Evolutionary conservation across 78 protist genomes (phyloP).

Genomic region (Carpediemonas membranifera): DNA sequence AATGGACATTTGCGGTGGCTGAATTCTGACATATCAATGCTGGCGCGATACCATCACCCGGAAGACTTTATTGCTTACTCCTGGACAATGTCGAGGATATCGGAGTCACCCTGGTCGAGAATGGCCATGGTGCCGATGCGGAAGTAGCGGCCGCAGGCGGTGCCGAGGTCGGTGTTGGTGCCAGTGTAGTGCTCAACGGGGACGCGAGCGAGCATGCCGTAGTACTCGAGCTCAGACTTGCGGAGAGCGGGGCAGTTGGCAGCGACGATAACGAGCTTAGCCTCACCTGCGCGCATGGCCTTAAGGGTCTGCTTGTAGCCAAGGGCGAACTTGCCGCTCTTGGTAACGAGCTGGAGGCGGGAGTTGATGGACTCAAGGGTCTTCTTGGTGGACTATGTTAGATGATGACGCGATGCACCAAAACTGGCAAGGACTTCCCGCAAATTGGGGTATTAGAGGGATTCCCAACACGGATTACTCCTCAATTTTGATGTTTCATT

Average conservation of each 20-base stretch:
- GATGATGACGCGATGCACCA: no score
- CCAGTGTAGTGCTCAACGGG: slow-evolving; percentile 92
- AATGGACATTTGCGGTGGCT: no score
- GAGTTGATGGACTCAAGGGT: slow-evolving; percentile 77
- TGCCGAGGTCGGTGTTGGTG: slow-evolving; percentile 94
- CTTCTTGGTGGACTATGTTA: no score
- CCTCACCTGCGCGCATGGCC: slow-evolving; percentile 76
- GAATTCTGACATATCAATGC: no score
- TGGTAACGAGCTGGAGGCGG: slow-evolving; percentile 90
- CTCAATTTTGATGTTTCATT: no score
- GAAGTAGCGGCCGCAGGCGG: slow-evolving; percentile 94
- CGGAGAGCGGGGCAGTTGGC: slow-evolving; percentile 93
- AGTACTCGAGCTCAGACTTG: slow-evolving; percentile 95
- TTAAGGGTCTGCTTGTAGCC: slow-evolving; percentile 88
- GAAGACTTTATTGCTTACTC: no score
- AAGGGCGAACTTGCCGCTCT: slow-evolving; percentile 86
- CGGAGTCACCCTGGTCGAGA: slow-evolving; percentile 94
- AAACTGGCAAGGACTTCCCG: no score
- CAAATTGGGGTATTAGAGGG: no score
- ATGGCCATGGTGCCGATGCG: slow-evolving; percentile 69
- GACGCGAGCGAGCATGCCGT: slow-evolving; percentile 91
- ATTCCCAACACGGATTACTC: no score
- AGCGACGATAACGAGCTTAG: slow-evolving; percentile 89
- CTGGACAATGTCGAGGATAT: slow-evolving; percentile 47
- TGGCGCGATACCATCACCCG: no score